Evolutionary conservation across 108 stramenopile species (phyloP), one percentile per base, ranked within the genome.

Genomic region (Nitzschia sp.): DNA sequence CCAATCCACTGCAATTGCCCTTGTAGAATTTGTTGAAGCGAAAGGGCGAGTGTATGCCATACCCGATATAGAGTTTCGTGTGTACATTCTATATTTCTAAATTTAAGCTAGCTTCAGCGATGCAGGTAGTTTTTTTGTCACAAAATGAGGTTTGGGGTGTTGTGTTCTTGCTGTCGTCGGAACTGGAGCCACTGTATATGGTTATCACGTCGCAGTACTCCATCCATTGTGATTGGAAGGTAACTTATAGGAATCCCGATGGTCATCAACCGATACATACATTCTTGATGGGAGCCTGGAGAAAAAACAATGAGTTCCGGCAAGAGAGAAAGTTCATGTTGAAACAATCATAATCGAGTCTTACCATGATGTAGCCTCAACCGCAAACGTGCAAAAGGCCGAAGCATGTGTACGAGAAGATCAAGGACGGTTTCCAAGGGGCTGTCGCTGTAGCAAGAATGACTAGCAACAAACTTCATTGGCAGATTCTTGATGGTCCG

Each of bases 201-300:
- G 48, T 72, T 72, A 19, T 72, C 51, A 42, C 9, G 51, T 34
- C 57, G 52, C 6, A 72, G 2, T 14, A 41, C 54, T 21, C 63
- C 71, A 22, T 62, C 53, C 55, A 42, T 54, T 1, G 63, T 44
- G 37, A 72, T 57, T 41, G 71, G 71, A 20, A 72, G 15, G 25
- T 50, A 55, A 20, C 64, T 55, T 6, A 53, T 34, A n/a, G 73
- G 73, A 44, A 73, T 73, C 8, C 65, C 65, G 44, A 64, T 65
- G 6, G 64, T 57, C 58, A 66, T 39, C 0, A 73, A 39, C 14
- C 38, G 44, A 51, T 73, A 73, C 17, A 44, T 65, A 22, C 65
- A 56, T 56, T 73, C 73, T 22, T 61, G 50, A 21, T 60, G 51
- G 3, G 70, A 71, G 44, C 70, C 70, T 71, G 15, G 19, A 0